Percentiles rank a stretch among this genome's conserved stretches.
Evolutionary conservation across 2,329 filamentous ascomycete species (phyloP).

Genomic region (Ciborinia camelliae): DNA sequence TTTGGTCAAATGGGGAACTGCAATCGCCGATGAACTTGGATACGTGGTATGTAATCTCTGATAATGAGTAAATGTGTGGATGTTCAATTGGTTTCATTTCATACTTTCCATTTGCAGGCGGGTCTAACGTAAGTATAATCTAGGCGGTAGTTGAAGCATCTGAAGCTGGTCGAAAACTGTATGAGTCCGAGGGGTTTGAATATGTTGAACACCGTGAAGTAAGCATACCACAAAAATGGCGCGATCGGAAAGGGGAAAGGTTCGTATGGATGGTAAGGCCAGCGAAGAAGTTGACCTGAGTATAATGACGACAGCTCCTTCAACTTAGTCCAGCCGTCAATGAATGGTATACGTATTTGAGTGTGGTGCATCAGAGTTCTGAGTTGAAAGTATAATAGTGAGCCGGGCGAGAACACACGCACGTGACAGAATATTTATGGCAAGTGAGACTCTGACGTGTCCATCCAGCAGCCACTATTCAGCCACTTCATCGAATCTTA

Average conservation of each 20-base stretch:
- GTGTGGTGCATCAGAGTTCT: background rate
- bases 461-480: background rate
- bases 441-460: background rate
- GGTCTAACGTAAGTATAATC: background rate
- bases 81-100: background rate
- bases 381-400: background rate
- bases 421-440: background rate
- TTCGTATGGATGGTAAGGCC: constrained; percentile 14
- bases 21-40: constrained; percentile 11
- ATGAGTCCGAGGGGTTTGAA: constrained; percentile 15
- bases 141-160: constrained; percentile 12
- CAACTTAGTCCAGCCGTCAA: background rate
- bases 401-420: background rate
- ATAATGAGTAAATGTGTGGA: background rate
- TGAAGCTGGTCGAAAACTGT: background rate
- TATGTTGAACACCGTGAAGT: background rate
- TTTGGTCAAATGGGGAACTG: constrained; percentile 15
- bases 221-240: constrained; percentile 1
- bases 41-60: background rate
- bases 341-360: background rate
- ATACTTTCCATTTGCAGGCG: background rate
- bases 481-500: background rate
- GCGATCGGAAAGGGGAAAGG: background rate
- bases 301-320: background rate
- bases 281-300: constrained; percentile 3